A percentile compares a stretch with the other conserved stretches of the same genome.
Evolutionary conservation across 2,329 filamentous ascomycete species (phyloP).

Genomic region (Ophiobolus disseminans): DNA sequence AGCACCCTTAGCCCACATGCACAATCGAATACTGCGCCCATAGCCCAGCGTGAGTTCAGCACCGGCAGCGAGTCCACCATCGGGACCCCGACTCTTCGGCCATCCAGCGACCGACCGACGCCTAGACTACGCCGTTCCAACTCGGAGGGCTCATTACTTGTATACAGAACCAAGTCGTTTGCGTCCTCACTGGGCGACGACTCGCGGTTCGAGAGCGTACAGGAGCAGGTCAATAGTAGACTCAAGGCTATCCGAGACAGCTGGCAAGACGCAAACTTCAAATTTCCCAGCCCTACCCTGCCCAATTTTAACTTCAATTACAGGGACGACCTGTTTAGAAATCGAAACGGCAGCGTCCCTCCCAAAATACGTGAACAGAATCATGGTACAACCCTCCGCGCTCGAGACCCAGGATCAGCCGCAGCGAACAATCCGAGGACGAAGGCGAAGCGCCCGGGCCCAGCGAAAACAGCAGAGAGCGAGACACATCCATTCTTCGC

Average conservation of each 20-base stretch:
- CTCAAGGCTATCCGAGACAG: conserved; percentile 91
- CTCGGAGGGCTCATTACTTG: conserved; percentile 77
- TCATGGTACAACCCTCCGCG: too few relatives aligned
- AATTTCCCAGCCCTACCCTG: conserved; percentile 60
- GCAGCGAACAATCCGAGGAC: too few relatives aligned
- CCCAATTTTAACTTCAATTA: conserved; percentile 58
- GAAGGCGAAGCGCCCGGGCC: conserved; percentile 18
- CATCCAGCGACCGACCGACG: conserved; percentile 22
- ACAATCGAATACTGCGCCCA: conserved; percentile 22
- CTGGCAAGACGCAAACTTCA: conserved; percentile 82
- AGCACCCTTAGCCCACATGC: conserved; percentile 12
- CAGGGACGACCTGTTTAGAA: conserved; percentile 39
- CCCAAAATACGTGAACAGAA: too few relatives aligned
- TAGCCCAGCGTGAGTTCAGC: conserved; percentile 24
- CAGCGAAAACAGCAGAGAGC: conserved; percentile 29
- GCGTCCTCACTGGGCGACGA: conserved; percentile 87
- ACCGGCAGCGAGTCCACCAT: conserved; percentile 27
- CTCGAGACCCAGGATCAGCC: conserved; percentile 21
- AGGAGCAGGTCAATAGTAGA: conserved; percentile 85
- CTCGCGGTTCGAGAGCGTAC: conserved; percentile 77
- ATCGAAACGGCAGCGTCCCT: conserved; percentile 24
- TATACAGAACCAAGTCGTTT: conserved; percentile 76
- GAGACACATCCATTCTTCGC: conserved; percentile 59
- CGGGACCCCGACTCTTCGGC: conserved; percentile 12
- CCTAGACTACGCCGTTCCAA: conserved; percentile 64